These are phyloP conservation scores for Cordyceps cicadae DNA, from an alignment of 2,329 filamentous ascomycete genomes.

Conservation along the genomic window DNA sequence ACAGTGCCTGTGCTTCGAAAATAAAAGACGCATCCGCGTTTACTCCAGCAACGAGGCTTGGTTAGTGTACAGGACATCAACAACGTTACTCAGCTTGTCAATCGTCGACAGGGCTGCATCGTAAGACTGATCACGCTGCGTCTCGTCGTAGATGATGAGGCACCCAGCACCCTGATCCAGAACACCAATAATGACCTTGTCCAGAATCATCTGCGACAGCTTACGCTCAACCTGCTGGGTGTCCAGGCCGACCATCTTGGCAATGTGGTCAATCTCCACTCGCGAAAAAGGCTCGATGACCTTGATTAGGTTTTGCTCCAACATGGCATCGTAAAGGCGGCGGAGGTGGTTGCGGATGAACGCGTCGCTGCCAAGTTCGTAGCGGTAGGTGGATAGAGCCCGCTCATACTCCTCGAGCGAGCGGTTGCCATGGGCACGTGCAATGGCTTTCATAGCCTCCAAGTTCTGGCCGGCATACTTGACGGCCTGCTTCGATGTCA, in stretches of 20 bases:
- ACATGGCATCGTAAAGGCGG: conserved; percentile 92
- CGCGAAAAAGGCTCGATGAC: conserved; percentile 98
- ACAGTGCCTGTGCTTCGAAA: neutral
- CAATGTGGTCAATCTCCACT: conserved; percentile 93
- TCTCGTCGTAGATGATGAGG: conserved; percentile 94
- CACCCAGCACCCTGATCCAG: conserved; percentile 96
- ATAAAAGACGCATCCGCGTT: neutral
- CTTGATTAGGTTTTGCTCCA: conserved; percentile 99
- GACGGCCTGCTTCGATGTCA: conserved; percentile 92
- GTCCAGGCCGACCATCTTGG: conserved; percentile 94
- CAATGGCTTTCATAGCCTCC: conserved; percentile 98
- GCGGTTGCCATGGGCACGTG: conserved; percentile 87
- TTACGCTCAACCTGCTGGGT: conserved; percentile 96
- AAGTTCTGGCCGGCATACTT: conserved; percentile 94
- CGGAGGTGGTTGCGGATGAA: conserved; percentile 97
- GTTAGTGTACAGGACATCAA: conserved; percentile 95
- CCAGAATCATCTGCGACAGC: conserved; percentile 97
- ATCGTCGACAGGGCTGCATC: conserved; percentile 91
- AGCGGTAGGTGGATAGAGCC: conserved; percentile 80
- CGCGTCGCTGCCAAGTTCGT: conserved; percentile 85
- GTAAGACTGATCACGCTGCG: conserved; percentile 84
- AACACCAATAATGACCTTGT: conserved; percentile 97
- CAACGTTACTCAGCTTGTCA: conserved; percentile 93
- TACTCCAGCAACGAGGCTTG: conserved; percentile 92
- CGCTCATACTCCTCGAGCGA: conserved; percentile 96